Base-by-base conservation (phyloP, 805 yeast species). In the Wickerhamomyces queroliae region DNA sequence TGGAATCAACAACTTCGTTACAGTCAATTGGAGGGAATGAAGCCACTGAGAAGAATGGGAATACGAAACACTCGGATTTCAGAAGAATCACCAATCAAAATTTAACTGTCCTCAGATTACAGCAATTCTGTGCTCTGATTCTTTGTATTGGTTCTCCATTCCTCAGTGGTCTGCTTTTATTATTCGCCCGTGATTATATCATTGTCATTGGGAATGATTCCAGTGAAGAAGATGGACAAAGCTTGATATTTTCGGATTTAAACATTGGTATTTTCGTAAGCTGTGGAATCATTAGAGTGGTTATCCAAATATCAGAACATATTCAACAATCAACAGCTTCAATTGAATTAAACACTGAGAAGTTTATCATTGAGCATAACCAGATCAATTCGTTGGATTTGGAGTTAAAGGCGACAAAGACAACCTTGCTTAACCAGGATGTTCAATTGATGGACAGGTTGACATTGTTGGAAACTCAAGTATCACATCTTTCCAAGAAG, bases 231-330 rank as follows among this genome's bases (percentile, higher is more conserved):
- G 19, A 18, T 19, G 22, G 19, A 12, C 20, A 28, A 17, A 30
- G 49, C 12, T 41, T 58, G 11, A 59, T 66, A 6, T 64, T 67
- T 35, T 61, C 58, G 20, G 62, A 66, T 43, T 51, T 66, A 33
- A 67, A 67, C 41, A 57, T 67, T 36, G 51, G 53, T 2, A 43
- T 67, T 9, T 66, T 64, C 40, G 52, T 57, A n/a, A 46, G 58
- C 15, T 63, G 66, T 64, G 61, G 62, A 6, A 20, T 54, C 8
- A 48, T 62, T 11, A 48, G 65, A 37, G 40, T 61, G 7, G 30
- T 58, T 3, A 44, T 60, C 5, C 49, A 47, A 24, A 19, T 47
- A 1, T 41, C 50, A 3, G 49, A 47, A 20, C 43, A 40, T 26
- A 32, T 52, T 3, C 55, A 52, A 33, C 36, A 19, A 26, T 38